Percentiles rank a stretch among this genome's conserved stretches.
These are phyloP conservation scores for Xerocomellus chrysenteron DNA, from an alignment of 768 basidiomycete genomes.

Conservation along the genomic window DNA sequence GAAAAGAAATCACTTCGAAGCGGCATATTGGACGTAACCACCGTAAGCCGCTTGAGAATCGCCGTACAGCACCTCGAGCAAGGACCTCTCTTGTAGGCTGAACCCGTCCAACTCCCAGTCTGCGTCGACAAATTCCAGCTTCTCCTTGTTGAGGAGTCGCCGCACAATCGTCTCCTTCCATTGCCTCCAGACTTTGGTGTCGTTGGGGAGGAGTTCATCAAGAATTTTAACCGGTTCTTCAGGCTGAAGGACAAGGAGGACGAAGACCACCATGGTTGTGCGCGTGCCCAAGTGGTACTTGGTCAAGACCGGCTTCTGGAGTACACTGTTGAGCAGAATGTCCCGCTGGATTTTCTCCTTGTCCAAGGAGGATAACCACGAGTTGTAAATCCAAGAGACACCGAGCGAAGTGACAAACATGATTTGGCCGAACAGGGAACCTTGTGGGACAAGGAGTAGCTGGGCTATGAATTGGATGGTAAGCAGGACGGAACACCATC, in stretches of 20 bases:
- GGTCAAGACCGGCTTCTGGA: slow-evolving; percentile 20
- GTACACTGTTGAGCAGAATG: slow-evolving; percentile 25
- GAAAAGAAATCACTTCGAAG: slow-evolving; percentile 5
- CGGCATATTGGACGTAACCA: slow-evolving; percentile 16
- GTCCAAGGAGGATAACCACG: slow-evolving; percentile 39
- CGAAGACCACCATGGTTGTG: slow-evolving; percentile 26
- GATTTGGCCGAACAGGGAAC: slow-evolving; percentile 34
- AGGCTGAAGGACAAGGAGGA: slow-evolving; percentile 22
- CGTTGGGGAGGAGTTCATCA: slow-evolving; percentile 27
- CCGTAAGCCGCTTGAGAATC: slow-evolving; percentile 27
- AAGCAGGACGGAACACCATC: slow-evolving; percentile 32
- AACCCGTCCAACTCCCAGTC: slow-evolving; percentile 26
- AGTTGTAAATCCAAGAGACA: slow-evolving; percentile 38
- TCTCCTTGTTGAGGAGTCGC: slow-evolving; percentile 17
- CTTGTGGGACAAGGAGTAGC: slow-evolving; percentile 35
- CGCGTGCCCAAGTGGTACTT: slow-evolving; percentile 29
- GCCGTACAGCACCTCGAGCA: slow-evolving; percentile 24
- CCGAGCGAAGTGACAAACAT: slow-evolving; percentile 35
- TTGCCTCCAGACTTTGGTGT: slow-evolving; percentile 22
- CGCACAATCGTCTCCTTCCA: slow-evolving; percentile 24
- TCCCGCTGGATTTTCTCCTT: slow-evolving; percentile 28
- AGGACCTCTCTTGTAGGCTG: slow-evolving; percentile 11
- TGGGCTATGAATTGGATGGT: slow-evolving; percentile 36
- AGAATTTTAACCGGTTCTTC: slow-evolving; percentile 21
- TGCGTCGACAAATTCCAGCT: slow-evolving; percentile 19